These are phyloP conservation scores for Daldinia sp. DNA, from an alignment of 2,329 filamentous ascomycete genomes.

Conservation along the genomic window DNA sequence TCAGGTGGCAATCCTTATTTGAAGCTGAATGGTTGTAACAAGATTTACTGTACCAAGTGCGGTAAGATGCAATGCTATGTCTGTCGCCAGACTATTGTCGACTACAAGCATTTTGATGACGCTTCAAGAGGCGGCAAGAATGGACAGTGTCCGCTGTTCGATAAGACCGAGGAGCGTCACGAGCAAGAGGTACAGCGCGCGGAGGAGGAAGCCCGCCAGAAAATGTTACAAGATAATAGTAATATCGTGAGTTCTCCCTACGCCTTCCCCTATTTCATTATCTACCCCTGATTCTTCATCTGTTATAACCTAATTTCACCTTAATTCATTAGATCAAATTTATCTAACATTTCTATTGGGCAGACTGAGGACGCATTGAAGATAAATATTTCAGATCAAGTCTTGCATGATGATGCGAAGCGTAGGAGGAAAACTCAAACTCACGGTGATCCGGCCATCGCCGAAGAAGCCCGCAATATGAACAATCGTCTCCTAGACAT, in stretches of 20 bases:
- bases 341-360: constrained; percentile 28
- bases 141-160: constrained; percentile 73
- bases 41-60: constrained; percentile 76
- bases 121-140: constrained; percentile 53
- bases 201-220: constrained; percentile 63
- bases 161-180: constrained; percentile 67
- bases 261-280: constrained; percentile 7
- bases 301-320: neutral
- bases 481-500: neutral
- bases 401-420: constrained; percentile 53
- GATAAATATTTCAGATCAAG: constrained; percentile 65
- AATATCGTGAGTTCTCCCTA: constrained; percentile 55
- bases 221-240: constrained; percentile 66
- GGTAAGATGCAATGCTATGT: constrained; percentile 70
- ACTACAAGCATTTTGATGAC: constrained; percentile 77
- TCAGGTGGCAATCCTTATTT: constrained; percentile 75
- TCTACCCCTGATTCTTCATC: neutral
- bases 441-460: neutral
- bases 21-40: constrained; percentile 83
- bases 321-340: neutral
- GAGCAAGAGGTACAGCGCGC: constrained; percentile 69
- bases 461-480: neutral
- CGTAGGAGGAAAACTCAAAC: neutral
- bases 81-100: constrained; percentile 68
- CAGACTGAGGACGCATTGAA: constrained; percentile 61